Percentiles rank a stretch among this genome's conserved stretches.
These are phyloP conservation scores for Eremomyces bilateralis DNA, from an alignment of 495 filamentous ascomycete genomes.

Conservation along the genomic window DNA sequence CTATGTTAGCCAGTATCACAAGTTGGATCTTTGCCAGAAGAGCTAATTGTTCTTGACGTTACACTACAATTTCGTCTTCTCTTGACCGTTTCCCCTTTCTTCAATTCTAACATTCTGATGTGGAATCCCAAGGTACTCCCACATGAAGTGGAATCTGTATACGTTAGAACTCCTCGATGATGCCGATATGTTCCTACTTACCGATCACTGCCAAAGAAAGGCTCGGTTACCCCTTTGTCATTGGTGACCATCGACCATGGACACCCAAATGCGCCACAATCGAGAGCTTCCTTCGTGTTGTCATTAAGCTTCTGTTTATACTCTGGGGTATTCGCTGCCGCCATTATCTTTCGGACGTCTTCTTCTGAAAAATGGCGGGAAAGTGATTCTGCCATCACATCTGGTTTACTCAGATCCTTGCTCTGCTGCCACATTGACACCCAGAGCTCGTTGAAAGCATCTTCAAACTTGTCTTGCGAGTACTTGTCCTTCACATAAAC, in stretches of 20 bases:
- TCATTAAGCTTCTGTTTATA: conserved; percentile 36
- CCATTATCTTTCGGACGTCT: conserved; percentile 30
- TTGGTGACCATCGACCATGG: conserved; percentile 61
- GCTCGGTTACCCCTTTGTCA: conserved; percentile 31
- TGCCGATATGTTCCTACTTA: too few species aligned
- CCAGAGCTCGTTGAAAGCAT: conserved; percentile 25
- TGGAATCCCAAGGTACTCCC: too few species aligned
- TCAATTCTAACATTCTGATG: too few species aligned
- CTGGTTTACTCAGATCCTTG: conserved; percentile 27
- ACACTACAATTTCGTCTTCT: too few species aligned
- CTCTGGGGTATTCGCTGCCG: conserved; percentile 23
- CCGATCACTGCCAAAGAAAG: conserved; percentile 63
- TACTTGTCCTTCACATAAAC: conserved; percentile 36
- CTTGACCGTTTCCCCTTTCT: too few species aligned
- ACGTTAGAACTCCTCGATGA: too few species aligned
- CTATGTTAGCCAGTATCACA: too few species aligned
- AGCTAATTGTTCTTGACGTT: too few species aligned
- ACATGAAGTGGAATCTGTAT: too few species aligned
- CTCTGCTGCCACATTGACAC: conserved; percentile 25
- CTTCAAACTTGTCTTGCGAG: conserved; percentile 21
- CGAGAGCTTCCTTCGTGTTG: conserved; percentile 35
- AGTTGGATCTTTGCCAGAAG: too few species aligned
- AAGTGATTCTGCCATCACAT: conserved; percentile 18
- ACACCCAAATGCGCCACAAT: conserved; percentile 47
- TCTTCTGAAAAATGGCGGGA: conserved; percentile 18